These are phyloP conservation scores for Pythium dissimile DNA, from an alignment of 352 stramenopile species.

Conservation along the genomic window DNA sequence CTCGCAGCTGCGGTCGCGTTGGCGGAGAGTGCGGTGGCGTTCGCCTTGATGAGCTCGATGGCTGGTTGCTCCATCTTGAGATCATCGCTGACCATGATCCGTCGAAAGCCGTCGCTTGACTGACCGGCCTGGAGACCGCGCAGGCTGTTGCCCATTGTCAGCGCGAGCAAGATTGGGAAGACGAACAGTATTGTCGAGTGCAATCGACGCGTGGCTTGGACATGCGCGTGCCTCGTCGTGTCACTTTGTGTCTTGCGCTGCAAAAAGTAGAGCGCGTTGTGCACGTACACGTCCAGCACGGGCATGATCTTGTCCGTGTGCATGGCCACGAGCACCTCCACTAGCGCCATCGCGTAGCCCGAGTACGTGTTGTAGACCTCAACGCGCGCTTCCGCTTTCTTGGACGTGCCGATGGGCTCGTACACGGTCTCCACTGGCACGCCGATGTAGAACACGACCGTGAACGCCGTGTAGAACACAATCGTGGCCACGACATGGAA, in stretches of 20 bases:
- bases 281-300: conserved; percentile 39
- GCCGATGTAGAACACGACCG: conserved; percentile 25
- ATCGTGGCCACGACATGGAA: conserved; percentile 26
- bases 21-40: not conserved
- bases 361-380: conserved; percentile 44
- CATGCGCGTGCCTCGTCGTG: conserved; percentile 3
- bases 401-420: conserved; percentile 34
- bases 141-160: conserved; percentile 46
- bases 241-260: not conserved
- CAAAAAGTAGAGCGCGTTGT: conserved; percentile 47
- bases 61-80: conserved; percentile 33
- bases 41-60: conserved; percentile 28
- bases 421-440: conserved; percentile 31
- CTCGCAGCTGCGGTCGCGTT: not conserved
- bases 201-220: not conserved
- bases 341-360: conserved; percentile 37
- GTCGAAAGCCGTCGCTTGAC: conserved; percentile 43
- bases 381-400: conserved; percentile 16
- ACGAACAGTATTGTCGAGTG: conserved; percentile 26
- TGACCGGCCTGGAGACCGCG: conserved; percentile 44
- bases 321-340: conserved; percentile 37
- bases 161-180: conserved; percentile 36
- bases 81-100: conserved; percentile 38
- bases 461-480: conserved; percentile 28
- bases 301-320: conserved; percentile 36